Evolutionary conservation across 805 yeast species (phyloP).

Genomic region (Cyberlindnera meyerae): DNA sequence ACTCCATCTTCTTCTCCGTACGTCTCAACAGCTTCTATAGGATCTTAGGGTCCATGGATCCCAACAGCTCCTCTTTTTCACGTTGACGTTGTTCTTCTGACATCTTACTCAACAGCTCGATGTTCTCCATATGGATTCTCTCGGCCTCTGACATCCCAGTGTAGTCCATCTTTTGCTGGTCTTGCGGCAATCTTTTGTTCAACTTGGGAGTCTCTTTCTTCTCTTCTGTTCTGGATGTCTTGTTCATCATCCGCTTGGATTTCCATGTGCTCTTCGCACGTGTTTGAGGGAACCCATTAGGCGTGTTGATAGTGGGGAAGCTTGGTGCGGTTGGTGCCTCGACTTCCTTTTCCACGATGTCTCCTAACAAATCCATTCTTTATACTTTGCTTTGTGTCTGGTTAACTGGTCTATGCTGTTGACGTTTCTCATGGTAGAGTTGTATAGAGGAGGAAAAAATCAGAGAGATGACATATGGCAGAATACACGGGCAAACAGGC

Average conservation of each 20-base stretch:
- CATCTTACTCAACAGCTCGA: slow-evolving; percentile 57
- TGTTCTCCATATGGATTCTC: slow-evolving; percentile 71
- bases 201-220: slow-evolving; percentile 63
- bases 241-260: slow-evolving; percentile 85
- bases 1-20: slow-evolving; percentile 44
- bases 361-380: slow-evolving; percentile 88
- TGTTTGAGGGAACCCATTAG: slow-evolving; percentile 80
- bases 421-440: too few species aligned
- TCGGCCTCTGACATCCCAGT: slow-evolving; percentile 53
- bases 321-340: slow-evolving; percentile 94
- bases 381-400: too few species aligned
- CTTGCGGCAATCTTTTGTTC: slow-evolving; percentile 82
- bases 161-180: slow-evolving; percentile 60
- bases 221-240: slow-evolving; percentile 89
- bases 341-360: slow-evolving; percentile 83
- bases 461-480: too few species aligned
- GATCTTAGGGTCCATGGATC: slow-evolving; percentile 64
- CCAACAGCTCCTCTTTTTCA: slow-evolving; percentile 63
- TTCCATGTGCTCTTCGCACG: slow-evolving; percentile 76
- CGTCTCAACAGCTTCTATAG: slow-evolving; percentile 53
- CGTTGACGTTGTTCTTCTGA: slow-evolving; percentile 55
- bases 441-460: too few species aligned
- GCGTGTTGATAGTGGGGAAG: slow-evolving; percentile 76
- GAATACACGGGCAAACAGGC: too few species aligned
- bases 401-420: too few species aligned